Percentiles rank a stretch among this genome's conserved stretches.
phyloP scores from a whole-genome alignment of 2,329 filamentous ascomycete genomes.

The Colletotrichum karsti region DNA sequence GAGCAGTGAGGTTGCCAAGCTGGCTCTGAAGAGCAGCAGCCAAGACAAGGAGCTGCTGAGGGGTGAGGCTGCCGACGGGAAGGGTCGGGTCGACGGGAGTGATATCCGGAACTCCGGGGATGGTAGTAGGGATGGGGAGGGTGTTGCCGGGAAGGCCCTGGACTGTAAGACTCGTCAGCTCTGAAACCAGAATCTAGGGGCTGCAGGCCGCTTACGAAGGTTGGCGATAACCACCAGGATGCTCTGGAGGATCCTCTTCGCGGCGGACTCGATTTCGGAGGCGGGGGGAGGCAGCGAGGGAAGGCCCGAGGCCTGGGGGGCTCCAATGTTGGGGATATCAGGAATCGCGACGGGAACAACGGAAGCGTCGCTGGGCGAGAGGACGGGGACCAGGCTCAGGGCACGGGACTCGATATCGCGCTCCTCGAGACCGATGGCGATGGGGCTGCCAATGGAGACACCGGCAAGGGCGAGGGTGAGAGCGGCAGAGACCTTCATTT shows the following conservation, averaged over 20 bases:
- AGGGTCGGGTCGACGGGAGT: neutral
- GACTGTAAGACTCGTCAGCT: neutral
- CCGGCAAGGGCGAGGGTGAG: slow-evolving; percentile 16
- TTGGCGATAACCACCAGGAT: neutral
- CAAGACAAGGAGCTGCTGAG: neutral
- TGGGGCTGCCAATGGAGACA: slow-evolving; percentile 10
- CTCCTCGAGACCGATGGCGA: slow-evolving; percentile 17
- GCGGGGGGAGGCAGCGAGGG: neutral
- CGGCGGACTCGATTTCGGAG: neutral
- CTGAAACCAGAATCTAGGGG: neutral
- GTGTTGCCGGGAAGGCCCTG: neutral
- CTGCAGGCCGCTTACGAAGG: neutral
- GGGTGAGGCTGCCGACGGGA: neutral
- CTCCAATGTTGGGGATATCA: neutral
- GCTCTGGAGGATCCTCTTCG: neutral
- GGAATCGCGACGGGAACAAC: neutral
- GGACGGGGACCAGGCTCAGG: neutral
- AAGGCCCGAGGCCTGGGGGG: no score
- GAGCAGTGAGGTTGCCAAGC: neutral
- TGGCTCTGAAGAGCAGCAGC: neutral
- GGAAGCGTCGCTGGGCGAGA: neutral
- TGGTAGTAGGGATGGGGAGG: neutral
- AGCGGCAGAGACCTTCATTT: slow-evolving; percentile 25
- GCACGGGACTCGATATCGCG: slow-evolving; percentile 2
- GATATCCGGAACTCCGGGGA: neutral